Evolutionary conservation across 164 flowering plant genomes (phyloP), one percentile per base, ranked within the genome.

Genomic region (Umbilicus rupestris): DNA sequence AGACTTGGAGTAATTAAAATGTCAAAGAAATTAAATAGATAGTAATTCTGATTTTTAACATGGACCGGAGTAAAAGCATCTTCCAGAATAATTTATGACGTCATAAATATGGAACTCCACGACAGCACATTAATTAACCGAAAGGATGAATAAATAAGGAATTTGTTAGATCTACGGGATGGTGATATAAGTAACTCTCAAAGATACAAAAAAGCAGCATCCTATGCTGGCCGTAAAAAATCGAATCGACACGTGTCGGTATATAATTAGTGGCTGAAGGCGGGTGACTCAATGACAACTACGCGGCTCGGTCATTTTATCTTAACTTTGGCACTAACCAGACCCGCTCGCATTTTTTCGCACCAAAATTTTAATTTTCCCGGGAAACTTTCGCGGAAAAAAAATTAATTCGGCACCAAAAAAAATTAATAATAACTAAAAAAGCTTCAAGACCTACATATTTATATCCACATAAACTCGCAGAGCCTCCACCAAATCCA

Each of bases 321-420:
- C 37, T 35, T 7, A 35, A 35, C 37, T 35, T 35, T 35, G 44
- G 44, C 44, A 14, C 12, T 37, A 14, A 16, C 60, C 60, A 1
- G 0, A 55, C 28, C 14, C 30, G 1, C 16, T 41, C 46, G 39
- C 7, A 63, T 3, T 20, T 41, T 22, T 63, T 63, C 39, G 45
- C 29, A 63, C 65, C 45, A 63, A 63, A 37, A 20, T 17, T 22
- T 39, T 37, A 63, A 63, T 55, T 55, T 55, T 55, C 60, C 60
- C 60, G 60, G 60, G 60, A 55, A 55, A 28, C 60, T 55, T 55
- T 50, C 57, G 57, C 57, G 57, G 57, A 50, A 50, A 20, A 50
- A 50, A 50, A 20, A 0, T 7, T 16, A 47, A 3, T 47, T 47
- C 52, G 7, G 24, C 52, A 47, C 52, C 52, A 52, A 52, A 55